Evolutionary conservation across 2,329 filamentous ascomycete genomes (phyloP).

Genomic region (Canariomyces notabilis): DNA sequence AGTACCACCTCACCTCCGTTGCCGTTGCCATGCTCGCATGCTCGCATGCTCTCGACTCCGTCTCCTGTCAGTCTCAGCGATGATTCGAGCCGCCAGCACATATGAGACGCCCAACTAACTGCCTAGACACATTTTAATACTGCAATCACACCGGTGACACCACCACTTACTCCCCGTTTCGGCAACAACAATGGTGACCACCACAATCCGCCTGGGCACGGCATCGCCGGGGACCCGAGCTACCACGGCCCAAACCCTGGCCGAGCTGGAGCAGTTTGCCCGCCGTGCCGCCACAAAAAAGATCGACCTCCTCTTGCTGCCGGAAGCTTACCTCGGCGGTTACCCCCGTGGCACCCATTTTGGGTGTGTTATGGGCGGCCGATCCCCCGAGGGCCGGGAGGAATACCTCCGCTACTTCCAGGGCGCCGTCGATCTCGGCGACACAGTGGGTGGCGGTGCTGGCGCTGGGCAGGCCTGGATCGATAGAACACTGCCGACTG

Average conservation of each 20-base stretch:
- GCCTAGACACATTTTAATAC: no score
- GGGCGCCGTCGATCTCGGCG: slow-evolving; percentile 74
- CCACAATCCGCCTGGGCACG: slow-evolving; percentile 49
- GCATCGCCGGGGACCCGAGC: slow-evolving; percentile 49
- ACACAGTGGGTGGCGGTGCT: slow-evolving; percentile 56
- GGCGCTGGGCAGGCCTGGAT: slow-evolving; percentile 73
- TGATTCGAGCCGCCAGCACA: no score
- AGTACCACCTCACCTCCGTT: no score
- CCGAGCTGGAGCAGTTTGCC: slow-evolving; percentile 59
- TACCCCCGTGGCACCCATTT: slow-evolving; percentile 81
- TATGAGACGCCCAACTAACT: no score
- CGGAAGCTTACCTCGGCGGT: slow-evolving; percentile 86
- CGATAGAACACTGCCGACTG: slow-evolving; percentile 45
- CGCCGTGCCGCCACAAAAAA: slow-evolving; percentile 51
- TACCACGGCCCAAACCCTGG: slow-evolving; percentile 56
- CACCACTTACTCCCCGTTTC: neutral
- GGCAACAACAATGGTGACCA: slow-evolving; percentile 14
- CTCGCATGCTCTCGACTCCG: no score
- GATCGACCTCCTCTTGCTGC: slow-evolving; percentile 74
- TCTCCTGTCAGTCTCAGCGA: no score
- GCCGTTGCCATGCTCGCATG: no score
- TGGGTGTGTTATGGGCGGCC: slow-evolving; percentile 66
- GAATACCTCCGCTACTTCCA: slow-evolving; percentile 80
- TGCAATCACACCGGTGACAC: no score
- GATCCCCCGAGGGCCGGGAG: slow-evolving; percentile 65